These are phyloP conservation scores for Exophiala spinifera DNA, from an alignment of 2,329 filamentous ascomycete species.

Conservation along the genomic window DNA sequence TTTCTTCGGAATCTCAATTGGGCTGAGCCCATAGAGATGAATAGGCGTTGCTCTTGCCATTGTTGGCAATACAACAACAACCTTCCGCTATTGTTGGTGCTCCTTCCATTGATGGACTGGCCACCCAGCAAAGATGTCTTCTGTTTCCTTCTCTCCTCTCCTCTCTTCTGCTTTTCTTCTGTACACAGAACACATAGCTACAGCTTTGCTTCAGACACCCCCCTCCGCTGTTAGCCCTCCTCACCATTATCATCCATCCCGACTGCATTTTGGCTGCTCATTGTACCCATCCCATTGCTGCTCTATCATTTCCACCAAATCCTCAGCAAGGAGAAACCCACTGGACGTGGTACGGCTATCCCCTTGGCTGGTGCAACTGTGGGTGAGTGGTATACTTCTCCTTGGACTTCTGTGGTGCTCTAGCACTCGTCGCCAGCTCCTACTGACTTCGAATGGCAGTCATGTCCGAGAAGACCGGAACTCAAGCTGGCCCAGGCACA, in stretches of 20 bases:
- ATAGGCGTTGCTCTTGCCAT: conserved; percentile 6
- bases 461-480: conserved; percentile 25
- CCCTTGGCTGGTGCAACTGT: conserved; percentile 6
- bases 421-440: background rate
- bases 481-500: conserved; percentile 16
- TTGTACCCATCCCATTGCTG: conserved; percentile 28
- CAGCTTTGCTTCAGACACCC: conserved; percentile 25
- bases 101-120: conserved; percentile 7
- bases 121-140: conserved; percentile 6
- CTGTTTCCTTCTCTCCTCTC: background rate
- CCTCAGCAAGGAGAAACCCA: conserved; percentile 9
- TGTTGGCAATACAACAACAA: conserved; percentile 1
- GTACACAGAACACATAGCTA: conserved; percentile 21
- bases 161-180: conserved; percentile 19
- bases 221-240: conserved; percentile 28
- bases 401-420: too few relatives aligned
- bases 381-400: conserved; percentile 7
- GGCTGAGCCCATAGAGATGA: background rate
- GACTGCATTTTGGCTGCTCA: conserved; percentile 31
- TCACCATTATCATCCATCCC: conserved; percentile 29
- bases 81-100: conserved; percentile 6
- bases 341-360: conserved; percentile 5
- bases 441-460: background rate
- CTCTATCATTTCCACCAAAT: conserved; percentile 24
- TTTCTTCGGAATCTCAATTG: background rate